Conservation (phyloP, 169 alveolate genomes). For the Plasmodium fragile region DNA sequence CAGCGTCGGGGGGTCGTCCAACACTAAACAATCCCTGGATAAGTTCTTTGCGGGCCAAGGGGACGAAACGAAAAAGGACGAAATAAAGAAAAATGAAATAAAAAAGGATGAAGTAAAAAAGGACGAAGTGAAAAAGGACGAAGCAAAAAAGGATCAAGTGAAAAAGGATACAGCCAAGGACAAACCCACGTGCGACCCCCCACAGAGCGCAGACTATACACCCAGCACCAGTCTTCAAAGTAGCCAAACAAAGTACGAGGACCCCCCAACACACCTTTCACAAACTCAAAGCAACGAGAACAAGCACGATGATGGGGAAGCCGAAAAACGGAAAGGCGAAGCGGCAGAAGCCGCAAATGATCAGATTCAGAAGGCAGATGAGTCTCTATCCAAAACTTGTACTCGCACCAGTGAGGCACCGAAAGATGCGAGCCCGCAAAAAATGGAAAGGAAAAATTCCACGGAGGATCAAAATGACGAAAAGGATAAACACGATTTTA, state of each 20-base stretch:
- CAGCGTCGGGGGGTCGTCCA: conserved; percentile 18
- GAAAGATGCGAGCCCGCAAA: not conserved
- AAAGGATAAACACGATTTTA: not conserved
- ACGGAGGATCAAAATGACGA: not conserved
- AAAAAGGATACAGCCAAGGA: not conserved
- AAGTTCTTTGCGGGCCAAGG: not conserved
- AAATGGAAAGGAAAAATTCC: not conserved
- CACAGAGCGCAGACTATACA: not conserved
- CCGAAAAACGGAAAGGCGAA: not conserved
- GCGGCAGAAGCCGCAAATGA: not conserved
- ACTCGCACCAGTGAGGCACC: not conserved
- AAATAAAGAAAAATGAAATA: not conserved
- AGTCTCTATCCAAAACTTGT: not conserved
- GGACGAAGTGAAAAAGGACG: not conserved
- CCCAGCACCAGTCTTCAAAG: not conserved
- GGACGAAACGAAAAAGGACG: not conserved
- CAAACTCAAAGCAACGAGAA: not conserved
- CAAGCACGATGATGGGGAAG: not conserved
- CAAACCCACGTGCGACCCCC: not conserved
- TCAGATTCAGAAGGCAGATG: not conserved
- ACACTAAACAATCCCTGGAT: conserved; percentile 17
- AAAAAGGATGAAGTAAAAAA: not conserved
- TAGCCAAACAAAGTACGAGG: not conserved
- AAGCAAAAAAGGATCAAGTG: not conserved
- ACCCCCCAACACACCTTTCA: not conserved